phyloP scores from a whole-genome alignment of 148 eudicot genomes.

The Linanthus parryae region DNA sequence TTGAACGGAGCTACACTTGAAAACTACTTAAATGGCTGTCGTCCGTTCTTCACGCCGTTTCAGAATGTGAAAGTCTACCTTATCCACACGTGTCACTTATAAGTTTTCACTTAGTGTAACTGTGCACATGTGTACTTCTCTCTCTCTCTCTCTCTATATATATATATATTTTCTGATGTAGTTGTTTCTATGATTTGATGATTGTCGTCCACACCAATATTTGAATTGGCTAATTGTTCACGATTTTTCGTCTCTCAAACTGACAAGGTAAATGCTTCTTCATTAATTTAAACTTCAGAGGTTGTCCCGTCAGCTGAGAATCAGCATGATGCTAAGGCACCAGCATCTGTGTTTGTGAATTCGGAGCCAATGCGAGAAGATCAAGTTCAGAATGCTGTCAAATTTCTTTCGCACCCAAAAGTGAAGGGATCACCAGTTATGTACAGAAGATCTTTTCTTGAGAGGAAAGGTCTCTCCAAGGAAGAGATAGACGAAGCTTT shows the following conservation, averaged over 20 bases:
- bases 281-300: conserved; percentile 41
- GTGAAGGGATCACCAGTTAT: conserved; percentile 89
- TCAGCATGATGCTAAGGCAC: conserved; percentile 24
- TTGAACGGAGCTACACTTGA: too few species aligned
- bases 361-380: conserved; percentile 87
- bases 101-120: too few species aligned
- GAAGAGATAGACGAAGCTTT: conserved; percentile 99
- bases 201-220: background rate
- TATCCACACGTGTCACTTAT: too few species aligned
- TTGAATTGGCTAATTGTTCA: background rate
- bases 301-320: conserved; percentile 19
- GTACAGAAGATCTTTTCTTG: conserved; percentile 89
- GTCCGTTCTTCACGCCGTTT: too few species aligned
- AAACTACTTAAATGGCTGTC: too few species aligned
- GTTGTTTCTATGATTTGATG: too few species aligned
- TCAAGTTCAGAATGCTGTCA: conserved; percentile 87
- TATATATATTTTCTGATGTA: too few species aligned
- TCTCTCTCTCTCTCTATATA: too few species aligned
- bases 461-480: conserved; percentile 92
- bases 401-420: conserved; percentile 92
- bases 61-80: too few species aligned
- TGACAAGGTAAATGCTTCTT: too few species aligned
- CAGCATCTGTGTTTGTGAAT: conserved; percentile 73
- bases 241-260: background rate
- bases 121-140: too few species aligned